phyloP scores from a whole-genome alignment of 768 basidiomycete genomes.

The Hirschioporus abietinus region DNA sequence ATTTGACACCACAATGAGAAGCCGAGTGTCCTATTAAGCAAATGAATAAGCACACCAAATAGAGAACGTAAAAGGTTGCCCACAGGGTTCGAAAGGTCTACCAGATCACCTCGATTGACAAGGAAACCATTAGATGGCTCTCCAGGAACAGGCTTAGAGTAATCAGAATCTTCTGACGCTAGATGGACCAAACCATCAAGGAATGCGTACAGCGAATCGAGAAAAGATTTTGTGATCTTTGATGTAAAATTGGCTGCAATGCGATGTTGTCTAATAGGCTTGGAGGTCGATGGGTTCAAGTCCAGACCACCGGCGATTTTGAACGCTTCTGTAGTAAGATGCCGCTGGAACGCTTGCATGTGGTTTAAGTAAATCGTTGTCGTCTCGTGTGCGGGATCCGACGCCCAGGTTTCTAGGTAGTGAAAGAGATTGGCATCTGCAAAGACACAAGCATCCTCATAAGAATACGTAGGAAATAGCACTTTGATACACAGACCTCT shows the following conservation, averaged over 20 bases:
- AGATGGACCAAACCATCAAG: constrained; percentile 81
- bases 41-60: neutral
- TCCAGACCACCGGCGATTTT: constrained; percentile 79
- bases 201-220: constrained; percentile 81
- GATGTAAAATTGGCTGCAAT: constrained; percentile 58
- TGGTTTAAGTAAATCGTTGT: constrained; percentile 73
- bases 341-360: constrained; percentile 76
- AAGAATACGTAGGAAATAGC: constrained; percentile 4
- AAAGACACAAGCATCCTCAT: constrained; percentile 12
- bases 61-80: constrained; percentile 20
- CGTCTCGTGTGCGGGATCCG: constrained; percentile 54
- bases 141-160: neutral
- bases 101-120: constrained; percentile 23
- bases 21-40: constrained; percentile 64
- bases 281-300: constrained; percentile 40
- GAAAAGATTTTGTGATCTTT: constrained; percentile 79
- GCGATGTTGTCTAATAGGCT: constrained; percentile 51
- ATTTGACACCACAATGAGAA: constrained; percentile 87
- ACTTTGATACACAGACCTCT: constrained; percentile 51
- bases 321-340: constrained; percentile 69
- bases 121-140: neutral
- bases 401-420: constrained; percentile 81
- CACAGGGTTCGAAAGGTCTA: constrained; percentile 62
- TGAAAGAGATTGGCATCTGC: constrained; percentile 81
- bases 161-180: constrained; percentile 55